Base-by-base conservation (phyloP, 2,329 filamentous ascomycete species). In the Neoscytalidium dimidiatum region DNA sequence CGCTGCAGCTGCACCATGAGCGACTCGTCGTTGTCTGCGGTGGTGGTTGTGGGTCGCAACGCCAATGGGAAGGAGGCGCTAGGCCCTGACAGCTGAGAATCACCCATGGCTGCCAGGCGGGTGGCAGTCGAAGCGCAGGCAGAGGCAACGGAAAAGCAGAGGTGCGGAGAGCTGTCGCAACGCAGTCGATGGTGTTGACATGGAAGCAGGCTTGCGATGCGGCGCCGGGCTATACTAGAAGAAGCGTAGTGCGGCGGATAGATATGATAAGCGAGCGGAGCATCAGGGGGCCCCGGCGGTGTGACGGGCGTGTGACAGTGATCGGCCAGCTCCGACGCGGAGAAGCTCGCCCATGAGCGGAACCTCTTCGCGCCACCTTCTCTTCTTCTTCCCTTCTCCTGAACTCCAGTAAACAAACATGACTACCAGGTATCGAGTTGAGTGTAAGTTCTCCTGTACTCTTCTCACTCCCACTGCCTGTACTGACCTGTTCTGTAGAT, bases 1-100 rank as follows among this genome's bases (percentile, higher is more conserved):
- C 94, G 92, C 65, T 85, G 81, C 69, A 97, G 92, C 70, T 94
- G 90, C 52, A 90, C 85, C 64, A 86, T 83, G n/a, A 97, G 49
- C 17, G 83, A 85, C 73, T 80, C 85, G 79, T 81, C 84, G 71
- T 79, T 83, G 68, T 72, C 75, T 73, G 82, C 80, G 64, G 69
- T 71, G 68, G 83, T 80, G 17, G 89, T 86, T 26, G 41, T n/a
- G 46, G 90, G 86, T 65, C 86, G 86, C 66, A 94, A 79, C 9
- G 88, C 85, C 60, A 92, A 17, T 52, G 84, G 21, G 73, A 71
- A 43, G 74, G 66, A 31, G 21, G 74, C 69, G 19, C 72, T 71
- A 21, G 64, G 29, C 17, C 58, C 69, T 28, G 74, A 69, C 72
- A 75, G 77, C 28, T 52, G 33, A 17, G 60, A 29, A 38, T 64